Percentiles rank a stretch among this genome's conserved stretches.
Conservation (phyloP, 2,329 filamentous ascomycete species). For the Elsinoe batatas region DNA sequence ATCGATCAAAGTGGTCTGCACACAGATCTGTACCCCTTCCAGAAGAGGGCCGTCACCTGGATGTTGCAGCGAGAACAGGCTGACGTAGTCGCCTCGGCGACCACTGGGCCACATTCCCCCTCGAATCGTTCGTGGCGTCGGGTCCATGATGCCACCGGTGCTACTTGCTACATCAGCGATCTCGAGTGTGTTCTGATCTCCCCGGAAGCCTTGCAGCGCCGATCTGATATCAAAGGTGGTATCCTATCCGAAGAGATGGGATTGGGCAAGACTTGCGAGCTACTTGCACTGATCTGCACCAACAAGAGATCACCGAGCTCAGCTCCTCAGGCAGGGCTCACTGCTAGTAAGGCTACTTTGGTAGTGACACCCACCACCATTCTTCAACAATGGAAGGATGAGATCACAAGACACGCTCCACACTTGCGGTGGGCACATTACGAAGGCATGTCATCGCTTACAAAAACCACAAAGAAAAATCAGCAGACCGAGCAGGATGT, state of each 20-base stretch:
- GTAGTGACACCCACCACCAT: slow-evolving; percentile 55
- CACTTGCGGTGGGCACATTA: slow-evolving; percentile 48
- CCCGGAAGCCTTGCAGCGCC: slow-evolving; percentile 26
- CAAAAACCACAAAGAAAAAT: slow-evolving; percentile 15
- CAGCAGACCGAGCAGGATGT: slow-evolving; percentile 31
- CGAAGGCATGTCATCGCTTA: slow-evolving; percentile 36
- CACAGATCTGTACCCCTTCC: slow-evolving; percentile 56
- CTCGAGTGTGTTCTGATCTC: slow-evolving; percentile 47
- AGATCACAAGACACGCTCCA: slow-evolving; percentile 49
- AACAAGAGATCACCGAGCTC: slow-evolving; percentile 39
- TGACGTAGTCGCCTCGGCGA: slow-evolving; percentile 32
- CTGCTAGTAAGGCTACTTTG: slow-evolving; percentile 46
- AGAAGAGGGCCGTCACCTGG: slow-evolving; percentile 61
- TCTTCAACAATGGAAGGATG: slow-evolving; percentile 53
- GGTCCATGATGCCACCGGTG: slow-evolving; percentile 38
- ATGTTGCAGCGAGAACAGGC: slow-evolving; percentile 55
- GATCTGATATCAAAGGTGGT: slow-evolving; percentile 46
- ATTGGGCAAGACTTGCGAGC: slow-evolving; percentile 68
- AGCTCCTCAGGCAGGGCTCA: neutral
- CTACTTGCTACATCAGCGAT: slow-evolving; percentile 48
- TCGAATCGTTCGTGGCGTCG: slow-evolving; percentile 35
- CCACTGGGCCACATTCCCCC: neutral
- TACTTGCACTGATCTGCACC: slow-evolving; percentile 59
- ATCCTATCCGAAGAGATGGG: slow-evolving; percentile 78
- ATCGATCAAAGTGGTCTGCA: slow-evolving; percentile 20